Conservation (phyloP, 331 rosid species). For the Dryas integrifolia region DNA sequence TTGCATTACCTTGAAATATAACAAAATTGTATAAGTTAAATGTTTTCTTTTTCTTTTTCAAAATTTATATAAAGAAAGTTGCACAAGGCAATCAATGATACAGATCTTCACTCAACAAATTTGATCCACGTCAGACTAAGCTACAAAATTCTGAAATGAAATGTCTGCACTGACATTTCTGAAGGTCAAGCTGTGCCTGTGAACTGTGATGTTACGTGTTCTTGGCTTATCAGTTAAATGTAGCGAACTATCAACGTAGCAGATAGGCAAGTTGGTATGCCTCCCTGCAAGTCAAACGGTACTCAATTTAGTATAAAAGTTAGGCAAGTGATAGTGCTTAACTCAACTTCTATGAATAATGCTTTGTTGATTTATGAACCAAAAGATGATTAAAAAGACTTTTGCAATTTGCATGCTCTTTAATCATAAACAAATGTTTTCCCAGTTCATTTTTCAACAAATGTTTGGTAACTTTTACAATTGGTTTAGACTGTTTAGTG, state of each 20-base stretch:
- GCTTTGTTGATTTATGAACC: not conserved
- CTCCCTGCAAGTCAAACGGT: slow-evolving; percentile 11
- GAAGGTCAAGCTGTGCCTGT: not conserved
- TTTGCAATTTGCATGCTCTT: too few species aligned
- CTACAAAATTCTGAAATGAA: slow-evolving; percentile 9
- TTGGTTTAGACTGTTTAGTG: too few species aligned
- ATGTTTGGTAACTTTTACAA: too few species aligned
- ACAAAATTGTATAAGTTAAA: not conserved
- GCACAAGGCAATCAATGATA: not conserved
- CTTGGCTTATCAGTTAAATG: slow-evolving; percentile 1
- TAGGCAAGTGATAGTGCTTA: not conserved
- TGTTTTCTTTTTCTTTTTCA: too few species aligned
- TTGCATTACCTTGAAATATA: not conserved
- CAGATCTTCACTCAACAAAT: not conserved
- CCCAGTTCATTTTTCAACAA: not conserved
- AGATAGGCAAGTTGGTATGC: not conserved
- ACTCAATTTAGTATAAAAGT: not conserved
- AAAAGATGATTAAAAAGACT: not conserved
- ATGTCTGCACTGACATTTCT: not conserved
- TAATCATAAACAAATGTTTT: not conserved
- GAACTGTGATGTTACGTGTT: not conserved
- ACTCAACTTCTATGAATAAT: not conserved
- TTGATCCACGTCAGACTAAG: not conserved
- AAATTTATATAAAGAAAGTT: too few species aligned
- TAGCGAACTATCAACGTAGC: not conserved